Percentiles rank a stretch among this genome's conserved stretches.
These are phyloP conservation scores for Penicillium freii DNA, from an alignment of 2,329 filamentous ascomycete species.

Conservation along the genomic window DNA sequence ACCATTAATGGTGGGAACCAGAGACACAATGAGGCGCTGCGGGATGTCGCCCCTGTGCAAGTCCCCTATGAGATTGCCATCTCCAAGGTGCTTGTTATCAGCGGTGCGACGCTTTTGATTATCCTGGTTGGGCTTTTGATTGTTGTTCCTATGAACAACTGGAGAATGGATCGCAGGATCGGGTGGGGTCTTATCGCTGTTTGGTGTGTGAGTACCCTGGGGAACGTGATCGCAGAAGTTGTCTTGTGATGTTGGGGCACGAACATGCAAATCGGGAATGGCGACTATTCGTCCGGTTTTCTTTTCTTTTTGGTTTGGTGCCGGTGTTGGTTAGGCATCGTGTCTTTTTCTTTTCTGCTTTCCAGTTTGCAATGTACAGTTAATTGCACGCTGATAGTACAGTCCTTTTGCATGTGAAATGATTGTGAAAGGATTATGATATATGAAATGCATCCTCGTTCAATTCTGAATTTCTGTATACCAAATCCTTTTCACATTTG, in stretches of 20 bases:
- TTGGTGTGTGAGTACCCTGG: slow-evolving; percentile 75
- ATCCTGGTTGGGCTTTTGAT: slow-evolving; percentile 77
- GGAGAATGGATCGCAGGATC: slow-evolving; percentile 79
- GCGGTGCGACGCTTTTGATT: slow-evolving; percentile 75
- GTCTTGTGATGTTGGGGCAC: slow-evolving; percentile 17
- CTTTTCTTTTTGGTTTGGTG: neutral
- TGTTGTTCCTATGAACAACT: slow-evolving; percentile 78
- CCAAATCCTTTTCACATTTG: neutral
- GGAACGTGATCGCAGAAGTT: slow-evolving; percentile 79
- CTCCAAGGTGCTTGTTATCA: slow-evolving; percentile 79
- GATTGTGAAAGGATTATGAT: neutral
- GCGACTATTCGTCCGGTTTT: neutral
- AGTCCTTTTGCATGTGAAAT: neutral
- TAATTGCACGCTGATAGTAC: neutral
- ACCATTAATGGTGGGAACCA: slow-evolving; percentile 57
- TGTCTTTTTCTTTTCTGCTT: neutral
- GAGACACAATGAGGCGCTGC: slow-evolving; percentile 11
- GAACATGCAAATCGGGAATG: neutral
- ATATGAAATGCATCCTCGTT: slow-evolving; percentile 1
- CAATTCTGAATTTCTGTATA: neutral
- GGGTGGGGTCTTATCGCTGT: slow-evolving; percentile 76
- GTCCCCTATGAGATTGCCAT: slow-evolving; percentile 79
- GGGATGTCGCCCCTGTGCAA: neutral
- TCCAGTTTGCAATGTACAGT: neutral
- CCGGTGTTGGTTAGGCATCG: no score